phyloP scores from a whole-genome alignment of 129 eudicot species.

The Tagetes patula region DNA sequence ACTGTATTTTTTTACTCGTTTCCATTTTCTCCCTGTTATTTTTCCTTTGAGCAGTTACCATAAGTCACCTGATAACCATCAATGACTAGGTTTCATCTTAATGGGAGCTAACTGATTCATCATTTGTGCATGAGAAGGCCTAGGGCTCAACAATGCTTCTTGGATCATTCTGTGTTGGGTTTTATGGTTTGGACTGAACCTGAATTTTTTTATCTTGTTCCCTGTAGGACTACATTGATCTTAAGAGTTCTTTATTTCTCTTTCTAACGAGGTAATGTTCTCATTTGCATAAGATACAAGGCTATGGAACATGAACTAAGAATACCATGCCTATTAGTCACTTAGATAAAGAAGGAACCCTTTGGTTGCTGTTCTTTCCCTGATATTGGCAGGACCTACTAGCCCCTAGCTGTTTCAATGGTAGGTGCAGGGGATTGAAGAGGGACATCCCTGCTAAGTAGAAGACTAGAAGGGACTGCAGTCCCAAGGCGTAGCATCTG shows the following conservation, averaged over 20 bases:
- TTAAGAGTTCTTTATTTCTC: not conserved
- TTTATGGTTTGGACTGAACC: constrained; percentile 10
- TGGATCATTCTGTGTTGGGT: not conserved
- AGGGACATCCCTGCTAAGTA: too few relatives aligned
- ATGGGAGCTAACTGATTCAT: constrained; percentile 5
- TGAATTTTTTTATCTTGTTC: constrained; percentile 1
- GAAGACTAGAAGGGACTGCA: too few relatives aligned
- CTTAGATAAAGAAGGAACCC: too few relatives aligned
- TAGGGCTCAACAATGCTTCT: constrained; percentile 5
- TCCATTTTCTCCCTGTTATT: constrained; percentile 5
- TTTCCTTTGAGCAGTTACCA: constrained; percentile 24
- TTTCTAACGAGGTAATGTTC: not conserved
- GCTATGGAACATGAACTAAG: not conserved
- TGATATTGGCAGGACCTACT: too few relatives aligned
- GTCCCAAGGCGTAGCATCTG: too few relatives aligned
- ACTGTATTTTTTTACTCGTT: not conserved
- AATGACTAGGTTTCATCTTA: not conserved
- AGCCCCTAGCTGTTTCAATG: too few relatives aligned
- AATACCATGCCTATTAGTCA: not conserved
- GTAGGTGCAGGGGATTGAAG: too few relatives aligned
- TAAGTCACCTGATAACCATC: constrained; percentile 2
- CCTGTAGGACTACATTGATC: not conserved
- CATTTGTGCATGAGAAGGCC: constrained; percentile 18
- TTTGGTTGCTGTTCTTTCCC: too few relatives aligned
- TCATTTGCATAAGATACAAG: not conserved